Base-by-base conservation (phyloP, 2,329 filamentous ascomycete species). In the Beauveria rudraprayagi region DNA sequence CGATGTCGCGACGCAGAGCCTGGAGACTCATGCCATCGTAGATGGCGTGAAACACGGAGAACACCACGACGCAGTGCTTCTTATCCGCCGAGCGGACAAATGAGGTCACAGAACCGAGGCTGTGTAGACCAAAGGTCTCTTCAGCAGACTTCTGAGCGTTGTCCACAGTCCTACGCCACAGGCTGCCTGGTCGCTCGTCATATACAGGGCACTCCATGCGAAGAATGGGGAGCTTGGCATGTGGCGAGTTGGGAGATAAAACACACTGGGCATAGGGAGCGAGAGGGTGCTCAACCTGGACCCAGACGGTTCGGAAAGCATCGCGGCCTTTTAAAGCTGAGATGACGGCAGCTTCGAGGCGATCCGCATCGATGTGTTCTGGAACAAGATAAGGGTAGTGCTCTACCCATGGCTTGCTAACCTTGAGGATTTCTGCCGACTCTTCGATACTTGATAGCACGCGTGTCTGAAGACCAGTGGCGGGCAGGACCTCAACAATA, bases 1-100 rank as follows among this genome's bases (percentile, higher is more conserved):
- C 55, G 34, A 59, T 59, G 30, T 63, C 61, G 26, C 52, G 58
- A 22, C 51, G 37, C 24, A 58, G 50, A 16, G 58, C 50, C 51
- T 56, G 60, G 5, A 63, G 46, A 28, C 51, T 54, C 44, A 59
- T 61, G 28, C 61, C 61, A 24, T 63, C 61, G 30, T 63, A 63
- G 52, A 73, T 68, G 64, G 70, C 72, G 60, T 73, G 73, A 61
- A 73, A 73, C 63, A 73, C 67, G 26, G 71, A 67, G 0, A 73
- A 60, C 1, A 72, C 71, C 63, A 70, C 71, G 3, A 67, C 61
- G 41, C 61, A 63, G 58, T 59, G 61, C 34, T 51, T 53, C 19
- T 43, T 51, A 40, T 56, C 46, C 3, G 47, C 51, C 3, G 61
- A 63, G 26, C 61, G 58, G 14, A 63, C 61, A 44, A 54, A 57